phyloP scores from a whole-genome alignment of 768 basidiomycete genomes.

The Rossbeevera mucosa region DNA sequence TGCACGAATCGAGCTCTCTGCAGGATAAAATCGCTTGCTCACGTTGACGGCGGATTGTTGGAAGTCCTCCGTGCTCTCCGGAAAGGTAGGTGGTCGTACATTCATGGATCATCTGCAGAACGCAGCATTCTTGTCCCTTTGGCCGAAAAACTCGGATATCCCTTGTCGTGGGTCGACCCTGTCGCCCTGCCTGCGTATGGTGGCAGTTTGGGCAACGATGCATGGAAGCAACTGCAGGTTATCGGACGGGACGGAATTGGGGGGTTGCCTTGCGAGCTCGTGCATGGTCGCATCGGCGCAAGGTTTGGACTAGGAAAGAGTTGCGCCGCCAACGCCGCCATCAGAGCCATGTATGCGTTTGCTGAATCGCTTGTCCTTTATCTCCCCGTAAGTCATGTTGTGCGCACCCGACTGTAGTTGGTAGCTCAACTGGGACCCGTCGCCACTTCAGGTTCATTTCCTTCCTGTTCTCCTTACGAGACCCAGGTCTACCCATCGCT shows the following conservation, averaged over 20 bases:
- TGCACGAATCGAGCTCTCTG: not conserved
- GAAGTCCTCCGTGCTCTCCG: slow-evolving; percentile 51
- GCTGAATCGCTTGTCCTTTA: slow-evolving; percentile 61
- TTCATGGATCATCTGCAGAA: slow-evolving; percentile 36
- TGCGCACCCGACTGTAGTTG: not conserved
- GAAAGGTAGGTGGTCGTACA: slow-evolving; percentile 57
- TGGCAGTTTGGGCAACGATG: slow-evolving; percentile 43
- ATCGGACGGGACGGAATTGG: slow-evolving; percentile 50
- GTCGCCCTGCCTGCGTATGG: slow-evolving; percentile 57
- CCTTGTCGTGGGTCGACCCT: slow-evolving; percentile 62
- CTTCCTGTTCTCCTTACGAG: slow-evolving; percentile 59
- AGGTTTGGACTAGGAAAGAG: slow-evolving; percentile 46
- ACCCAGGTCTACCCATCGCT: slow-evolving; percentile 45
- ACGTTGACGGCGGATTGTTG: slow-evolving; percentile 58
- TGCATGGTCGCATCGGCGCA: slow-evolving; percentile 56
- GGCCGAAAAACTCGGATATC: slow-evolving; percentile 54
- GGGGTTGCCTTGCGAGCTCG: slow-evolving; percentile 71
- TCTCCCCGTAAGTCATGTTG: slow-evolving; percentile 53
- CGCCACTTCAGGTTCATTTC: slow-evolving; percentile 56
- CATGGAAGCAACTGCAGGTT: slow-evolving; percentile 58
- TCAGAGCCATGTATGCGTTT: slow-evolving; percentile 57
- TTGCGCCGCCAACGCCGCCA: slow-evolving; percentile 54
- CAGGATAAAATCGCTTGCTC: slow-evolving; percentile 67
- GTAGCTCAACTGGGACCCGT: not conserved
- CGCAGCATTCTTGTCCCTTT: slow-evolving; percentile 41